Conservation (phyloP, 169 alveolate genomes). For the Theileria sp. region DNA sequence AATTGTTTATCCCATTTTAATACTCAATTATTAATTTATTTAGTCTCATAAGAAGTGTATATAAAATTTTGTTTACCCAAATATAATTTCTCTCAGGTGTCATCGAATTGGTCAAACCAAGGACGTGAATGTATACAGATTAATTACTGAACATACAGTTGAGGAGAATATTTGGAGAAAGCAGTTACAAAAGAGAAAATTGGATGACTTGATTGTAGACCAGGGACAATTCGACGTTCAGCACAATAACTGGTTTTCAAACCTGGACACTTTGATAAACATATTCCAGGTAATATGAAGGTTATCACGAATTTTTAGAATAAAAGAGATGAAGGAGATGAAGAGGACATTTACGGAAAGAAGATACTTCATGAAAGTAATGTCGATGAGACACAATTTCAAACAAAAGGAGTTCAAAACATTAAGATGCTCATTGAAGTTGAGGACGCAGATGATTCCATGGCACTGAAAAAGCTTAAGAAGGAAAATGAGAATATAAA, state of each 20-base stretch:
- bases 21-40: background rate
- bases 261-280: conserved; percentile 67
- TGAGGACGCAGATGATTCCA: conserved; percentile 69
- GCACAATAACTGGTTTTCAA: conserved; percentile 71
- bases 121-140: conserved; percentile 94
- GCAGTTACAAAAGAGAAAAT: conserved; percentile 92
- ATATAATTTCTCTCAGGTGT: conserved; percentile 64
- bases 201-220: conserved; percentile 95
- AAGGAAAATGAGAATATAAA: conserved; percentile 41
- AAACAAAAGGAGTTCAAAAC: conserved; percentile 5
- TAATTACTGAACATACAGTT: conserved; percentile 92
- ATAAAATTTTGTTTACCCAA: background rate
- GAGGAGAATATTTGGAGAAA: conserved; percentile 97
- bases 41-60: background rate
- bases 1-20: background rate
- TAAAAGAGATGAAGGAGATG: conserved; percentile 57
- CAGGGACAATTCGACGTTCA: conserved; percentile 89
- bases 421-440: conserved; percentile 61
- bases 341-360: conserved; percentile 77
- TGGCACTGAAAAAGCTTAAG: conserved; percentile 56
- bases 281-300: conserved; percentile 26
- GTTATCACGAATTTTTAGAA: background rate
- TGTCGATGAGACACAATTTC: conserved; percentile 37
- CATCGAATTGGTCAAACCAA: conserved; percentile 98
- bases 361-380: conserved; percentile 73